These are phyloP conservation scores for Graphilbum fragrans DNA, from an alignment of 2,329 filamentous ascomycete species.

Conservation along the genomic window DNA sequence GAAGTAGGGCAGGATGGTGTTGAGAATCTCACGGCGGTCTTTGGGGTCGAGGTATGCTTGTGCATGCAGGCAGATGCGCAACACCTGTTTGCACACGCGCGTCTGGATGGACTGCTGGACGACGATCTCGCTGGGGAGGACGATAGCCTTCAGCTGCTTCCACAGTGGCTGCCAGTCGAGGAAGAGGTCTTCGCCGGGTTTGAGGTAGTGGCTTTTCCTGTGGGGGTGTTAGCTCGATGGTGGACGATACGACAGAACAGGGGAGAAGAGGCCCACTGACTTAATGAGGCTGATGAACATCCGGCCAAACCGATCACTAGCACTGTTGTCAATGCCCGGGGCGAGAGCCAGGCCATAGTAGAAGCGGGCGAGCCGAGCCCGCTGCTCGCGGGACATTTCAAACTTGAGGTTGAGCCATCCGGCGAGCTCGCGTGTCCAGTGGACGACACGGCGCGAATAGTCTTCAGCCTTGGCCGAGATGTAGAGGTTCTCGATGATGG, in stretches of 20 bases:
- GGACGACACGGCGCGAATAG: conserved; percentile 82
- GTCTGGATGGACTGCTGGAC: conserved; percentile 44
- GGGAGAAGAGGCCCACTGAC: conserved; percentile 30
- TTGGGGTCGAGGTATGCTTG: conserved; percentile 87
- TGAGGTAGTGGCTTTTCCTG: conserved; percentile 91
- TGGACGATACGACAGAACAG: conserved; percentile 1
- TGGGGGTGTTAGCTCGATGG: neutral
- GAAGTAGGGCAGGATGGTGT: conserved; percentile 76
- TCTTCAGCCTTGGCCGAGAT: conserved; percentile 85
- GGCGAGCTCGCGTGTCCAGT: conserved; percentile 94
- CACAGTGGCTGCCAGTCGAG: conserved; percentile 91
- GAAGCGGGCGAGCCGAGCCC: conserved; percentile 73
- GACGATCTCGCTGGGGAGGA: conserved; percentile 74
- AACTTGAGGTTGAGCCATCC: conserved; percentile 97
- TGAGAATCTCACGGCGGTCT: conserved; percentile 70
- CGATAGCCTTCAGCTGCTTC: conserved; percentile 83
- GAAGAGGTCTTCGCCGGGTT: conserved; percentile 75
- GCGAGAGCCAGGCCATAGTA: conserved; percentile 92
- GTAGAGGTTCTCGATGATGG: conserved; percentile 89
- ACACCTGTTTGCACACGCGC: conserved; percentile 51
- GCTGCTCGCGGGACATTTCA: conserved; percentile 75
- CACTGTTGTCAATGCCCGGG: conserved; percentile 70
- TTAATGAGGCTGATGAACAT: conserved; percentile 97
- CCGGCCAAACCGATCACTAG: conserved; percentile 83
- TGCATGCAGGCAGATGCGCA: conserved; percentile 81